Conservation (phyloP, 2,329 filamentous ascomycete species). For the Cryphonectria radicalis region DNA sequence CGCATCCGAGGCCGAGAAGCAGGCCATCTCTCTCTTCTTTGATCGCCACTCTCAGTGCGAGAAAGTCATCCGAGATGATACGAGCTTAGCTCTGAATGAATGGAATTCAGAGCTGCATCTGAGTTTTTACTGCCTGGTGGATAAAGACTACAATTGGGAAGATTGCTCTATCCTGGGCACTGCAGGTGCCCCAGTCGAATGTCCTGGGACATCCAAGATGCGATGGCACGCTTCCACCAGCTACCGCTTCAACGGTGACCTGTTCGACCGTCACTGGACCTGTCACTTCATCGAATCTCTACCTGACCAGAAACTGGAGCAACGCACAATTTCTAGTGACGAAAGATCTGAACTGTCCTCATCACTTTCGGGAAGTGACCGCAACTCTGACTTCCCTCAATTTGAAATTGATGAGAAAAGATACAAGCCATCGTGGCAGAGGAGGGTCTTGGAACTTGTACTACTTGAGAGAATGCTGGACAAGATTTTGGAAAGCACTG, state of each 20-base stretch:
- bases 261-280: constrained; percentile 18
- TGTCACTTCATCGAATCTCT: neutral
- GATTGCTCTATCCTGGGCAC: no score
- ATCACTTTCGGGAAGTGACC: neutral
- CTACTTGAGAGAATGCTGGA: neutral
- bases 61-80: neutral
- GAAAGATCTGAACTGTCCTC: no score
- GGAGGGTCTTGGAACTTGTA: neutral
- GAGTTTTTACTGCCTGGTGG: neutral
- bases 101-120: constrained; percentile 9
- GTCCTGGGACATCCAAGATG: no score
- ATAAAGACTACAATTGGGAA: no score
- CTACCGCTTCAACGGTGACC: constrained; percentile 10
- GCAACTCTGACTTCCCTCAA: no score
- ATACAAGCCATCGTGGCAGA: constrained; percentile 1
- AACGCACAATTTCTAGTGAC: no score
- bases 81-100: constrained; percentile 1
- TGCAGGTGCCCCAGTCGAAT: no score
- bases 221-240: neutral
- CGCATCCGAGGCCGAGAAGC: constrained; percentile 2
- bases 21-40: neutral
- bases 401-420: no score
- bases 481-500: neutral
- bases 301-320: no score
- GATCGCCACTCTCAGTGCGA: neutral